Conservation (phyloP, 176 grass and related monocot genomes). For the Themeda triandra region DNA sequence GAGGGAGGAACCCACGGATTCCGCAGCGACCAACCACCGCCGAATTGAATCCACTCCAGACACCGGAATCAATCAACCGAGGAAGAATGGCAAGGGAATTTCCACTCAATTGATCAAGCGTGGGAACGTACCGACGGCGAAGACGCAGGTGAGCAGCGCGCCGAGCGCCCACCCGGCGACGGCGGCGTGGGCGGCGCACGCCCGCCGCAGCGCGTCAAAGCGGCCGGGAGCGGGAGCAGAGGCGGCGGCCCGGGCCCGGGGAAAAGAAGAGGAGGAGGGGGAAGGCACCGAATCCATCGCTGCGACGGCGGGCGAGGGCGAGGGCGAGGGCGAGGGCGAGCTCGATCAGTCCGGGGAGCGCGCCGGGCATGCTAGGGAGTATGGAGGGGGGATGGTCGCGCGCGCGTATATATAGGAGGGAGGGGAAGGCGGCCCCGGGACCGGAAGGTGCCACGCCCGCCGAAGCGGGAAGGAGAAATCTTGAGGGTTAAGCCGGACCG, state of each 20-base stretch:
- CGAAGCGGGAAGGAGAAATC: constrained; percentile 12
- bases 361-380: not conserved
- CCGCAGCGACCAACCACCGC: not conserved
- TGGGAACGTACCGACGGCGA: constrained; percentile 64
- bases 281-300: constrained; percentile 31
- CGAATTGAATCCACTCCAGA: not conserved
- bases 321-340: too few relatives aligned
- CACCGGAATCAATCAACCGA: constrained; percentile 5
- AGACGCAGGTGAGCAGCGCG: constrained; percentile 63
- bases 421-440: not conserved
- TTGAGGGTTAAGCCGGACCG: constrained; percentile 29
- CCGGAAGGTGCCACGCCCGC: not conserved
- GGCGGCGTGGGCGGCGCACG: constrained; percentile 22
- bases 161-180: constrained; percentile 38
- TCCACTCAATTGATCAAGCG: not conserved
- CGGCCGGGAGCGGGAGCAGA: not conserved
- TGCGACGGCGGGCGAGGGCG: too few relatives aligned
- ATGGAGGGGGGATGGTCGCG: not conserved
- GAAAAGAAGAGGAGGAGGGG: not conserved
- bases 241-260: not conserved
- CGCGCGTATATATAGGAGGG: constrained; percentile 16
- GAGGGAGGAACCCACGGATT: not conserved
- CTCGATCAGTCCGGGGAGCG: not conserved
- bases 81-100: not conserved
- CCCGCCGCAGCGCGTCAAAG: constrained; percentile 16